Conservation (phyloP, 768 basidiomycete genomes). For the Suillus weaverae region DNA sequence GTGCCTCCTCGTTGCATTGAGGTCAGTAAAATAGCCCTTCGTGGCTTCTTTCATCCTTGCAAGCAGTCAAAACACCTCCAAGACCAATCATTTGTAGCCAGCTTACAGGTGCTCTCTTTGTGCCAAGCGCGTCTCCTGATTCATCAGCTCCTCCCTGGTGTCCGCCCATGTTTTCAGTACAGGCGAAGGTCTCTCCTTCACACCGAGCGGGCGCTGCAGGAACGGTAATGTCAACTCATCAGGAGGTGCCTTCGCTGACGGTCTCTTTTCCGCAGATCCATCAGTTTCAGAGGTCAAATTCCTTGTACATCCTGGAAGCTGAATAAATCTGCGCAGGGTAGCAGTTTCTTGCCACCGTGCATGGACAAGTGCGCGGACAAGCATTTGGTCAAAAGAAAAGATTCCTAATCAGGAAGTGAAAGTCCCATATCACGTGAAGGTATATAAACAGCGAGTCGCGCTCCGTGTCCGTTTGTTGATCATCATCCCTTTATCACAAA, state of each 20-base stretch:
- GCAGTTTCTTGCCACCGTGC: slow-evolving; percentile 12
- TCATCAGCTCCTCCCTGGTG: slow-evolving; percentile 65
- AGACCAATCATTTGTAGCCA: neutral
- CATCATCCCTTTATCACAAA: slow-evolving; percentile 29
- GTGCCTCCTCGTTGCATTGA: slow-evolving; percentile 73
- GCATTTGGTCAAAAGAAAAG: slow-evolving; percentile 17
- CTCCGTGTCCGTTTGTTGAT: slow-evolving; percentile 30
- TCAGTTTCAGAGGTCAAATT: slow-evolving; percentile 1
- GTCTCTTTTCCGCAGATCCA: slow-evolving; percentile 1
- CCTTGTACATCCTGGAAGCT: slow-evolving; percentile 6
- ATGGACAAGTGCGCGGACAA: slow-evolving; percentile 19
- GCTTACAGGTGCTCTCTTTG: slow-evolving; percentile 64
- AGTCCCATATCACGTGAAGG: slow-evolving; percentile 27
- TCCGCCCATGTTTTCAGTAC: slow-evolving; percentile 57
- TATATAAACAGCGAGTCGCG: slow-evolving; percentile 36
- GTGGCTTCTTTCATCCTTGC: slow-evolving; percentile 59
- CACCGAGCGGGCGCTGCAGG: slow-evolving; percentile 73
- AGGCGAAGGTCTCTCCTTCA: slow-evolving; percentile 66
- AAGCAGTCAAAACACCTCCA: slow-evolving; percentile 4
- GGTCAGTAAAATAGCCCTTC: slow-evolving; percentile 88
- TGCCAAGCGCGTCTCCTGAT: slow-evolving; percentile 67
- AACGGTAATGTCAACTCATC: slow-evolving; percentile 30
- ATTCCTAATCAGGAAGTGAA: slow-evolving; percentile 20
- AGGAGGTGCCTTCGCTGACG: neutral
- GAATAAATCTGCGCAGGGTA: slow-evolving; percentile 7